Base-by-base conservation (phyloP, 768 basidiomycete species). In the Amanita fuliginea region DNA sequence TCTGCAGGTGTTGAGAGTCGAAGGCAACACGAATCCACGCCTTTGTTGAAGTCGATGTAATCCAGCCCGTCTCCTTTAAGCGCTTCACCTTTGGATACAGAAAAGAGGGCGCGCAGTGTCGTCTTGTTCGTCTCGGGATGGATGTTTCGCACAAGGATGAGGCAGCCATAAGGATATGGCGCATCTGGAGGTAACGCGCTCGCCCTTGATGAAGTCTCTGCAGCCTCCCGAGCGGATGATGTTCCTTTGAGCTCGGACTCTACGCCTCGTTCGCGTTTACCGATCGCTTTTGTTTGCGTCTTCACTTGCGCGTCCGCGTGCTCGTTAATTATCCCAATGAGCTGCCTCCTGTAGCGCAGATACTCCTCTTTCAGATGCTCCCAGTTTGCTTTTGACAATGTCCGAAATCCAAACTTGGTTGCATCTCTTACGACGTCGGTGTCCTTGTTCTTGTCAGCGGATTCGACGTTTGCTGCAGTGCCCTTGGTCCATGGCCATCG, bases 41-140 rank as follows among this genome's bases (percentile, higher is more conserved):
- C 82, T 60, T 88, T 90, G 55, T 60, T 78, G 60, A 77, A 90
- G 63, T 91, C 88, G 14, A 90, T 74, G 49, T 92, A 92, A 57
- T 90, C 84, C 24, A 91, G 61, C 1, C 70, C 76, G 6, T 65
- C 63, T 22, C 52, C 22, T 53, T 47, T 42, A 13, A n/a, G 41
- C 11, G 22, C 14, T 16, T 30, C 42, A 6, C 53, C 35, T 18
- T 57, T 53, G 39, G 79, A 72, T 2, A 76, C 71, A 6, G 58
- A 59, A 0, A 68, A 57, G 52, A 87, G 60, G 2, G 67, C 61
- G 37, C 78, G 81, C 13, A 92, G 68, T 0, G 84, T 82, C 0
- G 89, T 90, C 62, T 89, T 90, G 60, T 89, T 92, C 22, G 87
- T 86, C 50, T 80, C 78, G 2, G 76, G 67, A 52, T 89, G 83